Evolutionary conservation across 305 asterid genomes (phyloP), one percentile per base, ranked within the genome.

Genomic region (Fraxinus nigra): DNA sequence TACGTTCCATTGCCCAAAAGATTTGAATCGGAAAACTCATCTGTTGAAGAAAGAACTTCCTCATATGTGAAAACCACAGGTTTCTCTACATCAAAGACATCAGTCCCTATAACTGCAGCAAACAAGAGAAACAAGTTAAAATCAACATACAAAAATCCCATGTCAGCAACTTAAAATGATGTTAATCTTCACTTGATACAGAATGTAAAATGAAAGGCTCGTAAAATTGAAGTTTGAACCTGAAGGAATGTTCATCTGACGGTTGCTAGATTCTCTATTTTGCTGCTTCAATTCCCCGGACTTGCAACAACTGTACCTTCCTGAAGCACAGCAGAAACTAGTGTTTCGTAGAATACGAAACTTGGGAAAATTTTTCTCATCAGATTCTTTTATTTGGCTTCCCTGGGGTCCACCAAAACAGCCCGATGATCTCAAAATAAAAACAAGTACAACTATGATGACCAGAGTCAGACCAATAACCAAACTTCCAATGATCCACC

Each of bases 1-100:
- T 94, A 94, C 18, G 94, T 91, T 79, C 99, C 99, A 79, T 94
- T 93, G 37, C 99, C 99, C 89, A 96, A 89, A 86, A 96, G 97
- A 87, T 91, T 90, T 83, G 98, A 86, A 80, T 96, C 99, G 2
- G 98, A 96, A 86, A 96, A 93, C 61, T 97, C 92, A 28, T 93
- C 98, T 0, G 98, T 93, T 14, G 95, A 87, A 81, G 92, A 87
- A 13, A 90, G 79, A 81, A 96, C 88, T 77, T 93, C 99, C 80
- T 90, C 93, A 1, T 92, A 93, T 10, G 89, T 38, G 83, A 93
- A 92, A 86, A 93, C 93, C 28, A 93, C 87, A 3, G 98, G 98
- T 82, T 96, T 96, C 89, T 96, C 99, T 91, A 94, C 86, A 76
- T 93, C 97, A 87, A 96, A 91, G 26, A 96, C 94, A 86, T 89